Percentiles rank a stretch among this genome's conserved stretches.
Conservation (phyloP, 768 basidiomycete species). For the Fibroporia radiculosa region DNA sequence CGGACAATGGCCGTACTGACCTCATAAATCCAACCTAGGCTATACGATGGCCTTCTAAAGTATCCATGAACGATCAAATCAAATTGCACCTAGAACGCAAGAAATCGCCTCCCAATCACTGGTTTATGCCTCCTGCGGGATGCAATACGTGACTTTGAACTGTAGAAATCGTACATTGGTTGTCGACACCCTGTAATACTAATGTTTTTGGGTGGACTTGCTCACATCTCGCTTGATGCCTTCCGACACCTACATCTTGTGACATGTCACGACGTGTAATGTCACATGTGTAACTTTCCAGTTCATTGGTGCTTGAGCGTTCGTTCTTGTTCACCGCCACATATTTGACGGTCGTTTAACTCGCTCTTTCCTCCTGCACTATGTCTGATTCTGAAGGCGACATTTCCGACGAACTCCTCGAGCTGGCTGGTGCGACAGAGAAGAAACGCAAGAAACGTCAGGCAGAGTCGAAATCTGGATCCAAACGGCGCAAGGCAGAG, state of each 20-base stretch:
- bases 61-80: not conserved
- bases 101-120: conserved; percentile 7
- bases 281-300: too few relatives aligned
- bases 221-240: too few relatives aligned
- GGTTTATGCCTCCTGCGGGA: conserved; percentile 12
- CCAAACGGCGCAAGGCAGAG: conserved; percentile 70
- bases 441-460: conserved; percentile 63
- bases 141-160: not conserved
- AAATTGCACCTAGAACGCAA: conserved; percentile 6
- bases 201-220: too few relatives aligned
- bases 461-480: conserved; percentile 32
- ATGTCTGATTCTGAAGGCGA: conserved; percentile 49
- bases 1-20: not conserved
- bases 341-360: too few relatives aligned
- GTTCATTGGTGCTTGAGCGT: too few relatives aligned
- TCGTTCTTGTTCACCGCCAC: too few relatives aligned
- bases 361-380: conserved; percentile 1
- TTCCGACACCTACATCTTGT: too few relatives aligned
- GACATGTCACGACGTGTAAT: too few relatives aligned
- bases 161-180: too few relatives aligned
- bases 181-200: too few relatives aligned
- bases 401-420: conserved; percentile 68
- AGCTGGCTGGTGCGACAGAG: conserved; percentile 62
- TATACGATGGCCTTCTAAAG: not conserved
- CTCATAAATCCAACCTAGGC: not conserved